phyloP scores from a whole-genome alignment of 2,329 filamentous ascomycete genomes.

The Ceratocystis cubensis region DNA sequence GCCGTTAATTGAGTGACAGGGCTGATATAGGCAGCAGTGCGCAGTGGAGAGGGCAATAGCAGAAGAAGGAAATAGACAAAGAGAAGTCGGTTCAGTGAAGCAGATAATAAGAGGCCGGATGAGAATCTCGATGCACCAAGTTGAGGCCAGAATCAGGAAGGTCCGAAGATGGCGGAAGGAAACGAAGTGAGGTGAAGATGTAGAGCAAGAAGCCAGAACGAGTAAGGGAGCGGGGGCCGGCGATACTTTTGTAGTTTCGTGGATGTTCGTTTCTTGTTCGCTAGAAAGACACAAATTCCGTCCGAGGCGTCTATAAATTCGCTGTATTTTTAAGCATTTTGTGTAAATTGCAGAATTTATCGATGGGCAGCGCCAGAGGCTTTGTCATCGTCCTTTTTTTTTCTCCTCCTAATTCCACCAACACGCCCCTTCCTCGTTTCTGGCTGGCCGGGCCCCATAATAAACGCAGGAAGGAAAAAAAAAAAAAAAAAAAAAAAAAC shows the following conservation, averaged over 20 bases:
- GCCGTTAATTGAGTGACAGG: conserved; percentile 7
- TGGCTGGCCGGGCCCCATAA: neutral
- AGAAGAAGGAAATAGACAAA: neutral
- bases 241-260: conserved; percentile 7
- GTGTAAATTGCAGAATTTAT: neutral
- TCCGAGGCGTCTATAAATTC: neutral
- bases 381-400: neutral
- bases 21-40: conserved; percentile 8
- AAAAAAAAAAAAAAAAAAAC: conserved; percentile 8
- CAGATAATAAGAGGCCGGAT: neutral
- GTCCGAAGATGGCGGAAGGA: neutral
- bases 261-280: neutral
- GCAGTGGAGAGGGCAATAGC: neutral
- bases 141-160: neutral
- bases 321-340: neutral
- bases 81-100: neutral
- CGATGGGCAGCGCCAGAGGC: neutral
- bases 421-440: neutral
- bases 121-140: neutral
- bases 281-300: neutral
- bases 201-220: neutral
- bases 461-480: neutral
- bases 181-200: neutral
- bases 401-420: neutral
- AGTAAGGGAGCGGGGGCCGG: neutral